phyloP scores from a whole-genome alignment of 768 basidiomycete species.

The Boletus coccyginus region DNA sequence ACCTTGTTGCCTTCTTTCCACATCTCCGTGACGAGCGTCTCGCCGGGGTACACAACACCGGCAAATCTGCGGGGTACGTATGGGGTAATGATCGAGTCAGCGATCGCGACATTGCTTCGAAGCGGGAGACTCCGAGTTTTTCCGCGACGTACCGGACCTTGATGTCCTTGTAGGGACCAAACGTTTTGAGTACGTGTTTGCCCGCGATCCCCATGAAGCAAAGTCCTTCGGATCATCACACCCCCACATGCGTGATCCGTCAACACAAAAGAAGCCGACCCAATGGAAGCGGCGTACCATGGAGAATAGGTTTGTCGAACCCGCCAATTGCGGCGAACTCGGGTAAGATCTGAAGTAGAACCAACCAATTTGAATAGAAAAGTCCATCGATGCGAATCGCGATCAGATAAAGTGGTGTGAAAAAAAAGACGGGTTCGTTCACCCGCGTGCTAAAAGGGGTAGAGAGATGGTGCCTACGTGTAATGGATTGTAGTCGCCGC shows the following conservation, averaged over 20 bases:
- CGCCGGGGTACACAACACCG: conserved; percentile 91
- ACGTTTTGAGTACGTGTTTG: conserved; percentile 88
- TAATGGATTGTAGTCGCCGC: conserved; percentile 89
- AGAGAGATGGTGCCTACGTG: conserved; percentile 51
- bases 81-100: not conserved
- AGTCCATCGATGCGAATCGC: not conserved
- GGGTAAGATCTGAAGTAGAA: conserved; percentile 67
- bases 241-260: not conserved
- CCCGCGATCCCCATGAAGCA: conserved; percentile 92
- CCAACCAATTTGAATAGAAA: not conserved
- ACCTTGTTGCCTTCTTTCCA: conserved; percentile 95
- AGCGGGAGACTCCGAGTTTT: not conserved
- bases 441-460: not conserved
- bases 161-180: conserved; percentile 85
- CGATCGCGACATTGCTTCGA: not conserved
- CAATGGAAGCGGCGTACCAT: conserved; percentile 40
- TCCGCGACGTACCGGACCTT: conserved; percentile 73
- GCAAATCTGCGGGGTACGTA: conserved; percentile 55
- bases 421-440: not conserved
- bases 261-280: not conserved
- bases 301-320: conserved; percentile 86
- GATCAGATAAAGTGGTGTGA: not conserved
- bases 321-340: conserved; percentile 95
- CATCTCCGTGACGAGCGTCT: conserved; percentile 95
- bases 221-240: conserved; percentile 45